Evolutionary conservation across 179 eudicot genomes (phyloP), one percentile per base, ranked within the genome.

Genomic region (Carnegiea gigantea): DNA sequence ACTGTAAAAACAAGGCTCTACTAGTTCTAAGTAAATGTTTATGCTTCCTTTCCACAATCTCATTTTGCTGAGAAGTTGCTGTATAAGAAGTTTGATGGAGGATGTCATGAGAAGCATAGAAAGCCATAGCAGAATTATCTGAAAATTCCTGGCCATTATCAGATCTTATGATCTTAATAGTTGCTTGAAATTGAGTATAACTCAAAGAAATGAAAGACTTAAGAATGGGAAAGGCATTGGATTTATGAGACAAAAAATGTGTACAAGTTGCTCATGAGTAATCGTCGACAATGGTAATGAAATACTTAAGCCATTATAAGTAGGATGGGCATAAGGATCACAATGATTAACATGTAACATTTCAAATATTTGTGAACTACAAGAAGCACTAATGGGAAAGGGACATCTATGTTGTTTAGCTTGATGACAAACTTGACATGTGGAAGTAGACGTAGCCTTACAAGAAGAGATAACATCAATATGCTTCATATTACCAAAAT

Each of bases 251-350:
- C 11, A 78, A n/a, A 3, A 78, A 12, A 43, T 62, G 73, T 6
- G 21, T 11, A 57, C 80, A 78, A 3, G 70, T 59, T 6, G 70
- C 13, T 2, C 48, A 0, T 5, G 79, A 57, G 33, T 10, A 60
- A 77, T 78, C 73, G 33, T 78, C 80, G 3, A 78, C 80, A 30
- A 78, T 78, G 51, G 73, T 78, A 10, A 78, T 2, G 9, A 78
- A 78, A 24, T 6, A 59, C 12, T 26, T 62, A 30, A 64, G 0
- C n/a, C 73, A 78, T 60, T 13, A 2, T 64, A 24, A 10, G 73
- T 78, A 5, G 30, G 21, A 40, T 36, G 10, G 2, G 6, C 6
- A 40, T 30, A 78, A 21, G 77, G 38, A 2, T 40, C 62, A 62
- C 62, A 75, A 9, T 49, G 1, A 14, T 75, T 40, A 9, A 75